Percentiles rank a stretch among this genome's conserved stretches.
phyloP scores from a whole-genome alignment of 1,139 yeast genomes.

The Geotrichum citri-aurantii region DNA sequence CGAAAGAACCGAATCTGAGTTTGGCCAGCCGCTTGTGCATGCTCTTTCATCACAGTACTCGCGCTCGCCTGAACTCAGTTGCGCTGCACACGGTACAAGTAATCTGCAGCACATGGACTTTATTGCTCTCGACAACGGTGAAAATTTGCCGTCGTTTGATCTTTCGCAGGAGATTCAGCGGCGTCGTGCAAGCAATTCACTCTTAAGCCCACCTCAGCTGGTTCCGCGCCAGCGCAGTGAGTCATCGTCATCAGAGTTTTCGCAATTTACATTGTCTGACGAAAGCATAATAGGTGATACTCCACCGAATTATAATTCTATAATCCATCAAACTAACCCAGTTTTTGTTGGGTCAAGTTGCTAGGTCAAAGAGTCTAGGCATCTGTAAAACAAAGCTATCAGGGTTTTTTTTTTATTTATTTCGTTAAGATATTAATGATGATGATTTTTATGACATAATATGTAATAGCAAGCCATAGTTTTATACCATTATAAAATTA shows the following conservation, averaged over 20 bases:
- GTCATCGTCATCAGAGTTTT: neutral
- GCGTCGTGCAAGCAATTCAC: neutral
- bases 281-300: neutral
- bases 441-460: neutral
- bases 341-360: neutral
- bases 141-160: slow-evolving; percentile 5
- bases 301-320: neutral
- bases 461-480: no score
- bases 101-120: neutral
- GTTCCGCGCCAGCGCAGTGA: neutral
- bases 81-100: neutral
- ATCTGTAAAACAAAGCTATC: neutral
- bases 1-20: neutral
- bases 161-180: neutral
- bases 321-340: neutral
- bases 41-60: slow-evolving; percentile 9
- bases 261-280: neutral
- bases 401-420: neutral
- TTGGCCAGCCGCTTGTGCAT: slow-evolving; percentile 13
- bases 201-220: neutral
- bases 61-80: slow-evolving; percentile 3
- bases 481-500: no score
- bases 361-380: neutral
- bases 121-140: neutral
- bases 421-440: neutral